These are phyloP conservation scores for Debaryomycetaceae sp. DNA, from an alignment of 1,139 yeast species.

Conservation along the genomic window DNA sequence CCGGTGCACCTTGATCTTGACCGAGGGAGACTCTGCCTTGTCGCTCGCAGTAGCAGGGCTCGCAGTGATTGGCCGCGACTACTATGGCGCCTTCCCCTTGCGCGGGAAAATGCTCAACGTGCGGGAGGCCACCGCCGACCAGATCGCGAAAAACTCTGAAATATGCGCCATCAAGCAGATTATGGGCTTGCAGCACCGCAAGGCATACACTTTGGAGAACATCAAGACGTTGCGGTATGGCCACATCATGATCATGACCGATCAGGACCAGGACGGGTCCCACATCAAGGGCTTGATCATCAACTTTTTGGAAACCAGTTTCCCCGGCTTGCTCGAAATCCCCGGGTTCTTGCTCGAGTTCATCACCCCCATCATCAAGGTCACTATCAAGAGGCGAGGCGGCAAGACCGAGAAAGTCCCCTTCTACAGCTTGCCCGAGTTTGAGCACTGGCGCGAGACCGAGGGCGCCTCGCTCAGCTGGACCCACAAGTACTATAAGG, in stretches of 20 bases:
- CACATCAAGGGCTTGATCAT: constrained; percentile 95
- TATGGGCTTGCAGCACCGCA: constrained; percentile 91
- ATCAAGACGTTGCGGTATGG: constrained; percentile 80
- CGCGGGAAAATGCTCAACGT: constrained; percentile 93
- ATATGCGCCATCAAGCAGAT: constrained; percentile 93
- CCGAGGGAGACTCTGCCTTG: constrained; percentile 97
- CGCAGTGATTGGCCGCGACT: constrained; percentile 91
- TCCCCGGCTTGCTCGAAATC: constrained; percentile 83
- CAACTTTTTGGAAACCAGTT: constrained; percentile 85
- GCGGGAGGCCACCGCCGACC: constrained; percentile 92
- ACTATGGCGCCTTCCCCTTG: constrained; percentile 90
- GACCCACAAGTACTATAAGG: constrained; percentile 94
- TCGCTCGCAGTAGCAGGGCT: constrained; percentile 90
- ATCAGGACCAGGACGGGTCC: constrained; percentile 99
- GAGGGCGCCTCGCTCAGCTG: constrained; percentile 72
- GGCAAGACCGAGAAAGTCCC: constrained; percentile 45
- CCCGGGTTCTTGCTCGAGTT: constrained; percentile 93
- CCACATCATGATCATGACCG: constrained; percentile 98
- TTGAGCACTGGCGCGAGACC: constrained; percentile 83
- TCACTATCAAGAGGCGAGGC: constrained; percentile 62
- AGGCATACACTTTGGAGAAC: constrained; percentile 53
- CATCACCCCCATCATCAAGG: constrained; percentile 94
- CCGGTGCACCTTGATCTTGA: constrained; percentile 83
- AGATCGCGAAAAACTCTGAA: constrained; percentile 83
- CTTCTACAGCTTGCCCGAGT: constrained; percentile 93